phyloP scores from a whole-genome alignment of 176 grass and related monocot species.

The Poa annua region DNA sequence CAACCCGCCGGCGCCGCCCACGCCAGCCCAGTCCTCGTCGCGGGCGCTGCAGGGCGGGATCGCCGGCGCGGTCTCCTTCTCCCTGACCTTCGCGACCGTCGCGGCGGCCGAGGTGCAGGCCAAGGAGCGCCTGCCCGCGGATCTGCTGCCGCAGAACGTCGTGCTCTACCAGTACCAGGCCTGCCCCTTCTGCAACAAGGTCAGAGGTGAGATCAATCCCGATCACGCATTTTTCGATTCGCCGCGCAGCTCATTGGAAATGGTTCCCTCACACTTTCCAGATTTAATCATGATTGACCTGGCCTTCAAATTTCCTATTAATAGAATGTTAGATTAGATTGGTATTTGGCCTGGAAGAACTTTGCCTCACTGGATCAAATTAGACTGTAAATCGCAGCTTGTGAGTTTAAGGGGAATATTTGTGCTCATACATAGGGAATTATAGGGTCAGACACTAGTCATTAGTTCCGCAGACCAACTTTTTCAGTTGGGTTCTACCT shows the following conservation, averaged over 20 bases:
- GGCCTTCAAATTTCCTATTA: not conserved
- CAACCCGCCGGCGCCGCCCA: not conserved
- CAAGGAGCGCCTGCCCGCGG: constrained; percentile 61
- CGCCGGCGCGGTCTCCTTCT: constrained; percentile 81
- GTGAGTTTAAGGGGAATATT: no score
- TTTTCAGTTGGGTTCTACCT: not conserved
- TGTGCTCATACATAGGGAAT: not conserved
- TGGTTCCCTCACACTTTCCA: not conserved
- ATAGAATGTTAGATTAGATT: not conserved
- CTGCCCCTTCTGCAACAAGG: constrained; percentile 98
- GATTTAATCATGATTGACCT: not conserved
- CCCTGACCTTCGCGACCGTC: constrained; percentile 66
- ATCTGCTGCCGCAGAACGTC: constrained; percentile 70
- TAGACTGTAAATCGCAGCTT: not conserved
- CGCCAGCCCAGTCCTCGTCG: not conserved
- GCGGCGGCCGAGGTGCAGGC: constrained; percentile 63
- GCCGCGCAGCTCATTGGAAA: not conserved
- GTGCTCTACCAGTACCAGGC: constrained; percentile 97
- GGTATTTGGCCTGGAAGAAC: not conserved
- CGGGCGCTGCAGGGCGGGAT: constrained; percentile 52
- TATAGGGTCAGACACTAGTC: not conserved
- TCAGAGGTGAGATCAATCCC: constrained; percentile 62
- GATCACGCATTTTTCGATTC: not conserved
- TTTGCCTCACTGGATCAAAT: not conserved
- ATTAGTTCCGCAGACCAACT: not conserved